Percentiles rank a stretch among this genome's conserved stretches.
Conservation (phyloP, 2,329 filamentous ascomycete species). For the Pestalotiopsis sp. region DNA sequence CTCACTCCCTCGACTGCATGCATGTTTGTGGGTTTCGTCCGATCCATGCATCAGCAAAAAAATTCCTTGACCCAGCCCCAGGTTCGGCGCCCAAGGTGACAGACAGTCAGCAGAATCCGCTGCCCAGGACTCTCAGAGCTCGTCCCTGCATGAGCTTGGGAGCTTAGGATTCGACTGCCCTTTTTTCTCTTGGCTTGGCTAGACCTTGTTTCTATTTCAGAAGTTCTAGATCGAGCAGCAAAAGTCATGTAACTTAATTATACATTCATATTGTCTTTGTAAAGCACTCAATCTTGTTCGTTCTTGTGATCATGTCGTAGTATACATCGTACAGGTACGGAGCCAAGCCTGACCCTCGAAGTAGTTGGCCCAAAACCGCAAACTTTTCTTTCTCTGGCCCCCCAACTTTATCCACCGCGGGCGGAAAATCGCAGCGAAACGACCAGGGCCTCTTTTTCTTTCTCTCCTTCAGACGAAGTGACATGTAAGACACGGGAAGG, state of each 20-base stretch:
- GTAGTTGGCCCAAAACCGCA: background rate
- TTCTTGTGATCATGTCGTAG: background rate
- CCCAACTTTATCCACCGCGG: background rate
- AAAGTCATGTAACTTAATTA: background rate
- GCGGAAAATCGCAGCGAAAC: background rate
- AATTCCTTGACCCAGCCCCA: background rate
- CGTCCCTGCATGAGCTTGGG: slow-evolving; percentile 3
- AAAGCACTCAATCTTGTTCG: background rate
- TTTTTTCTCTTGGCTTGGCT: background rate
- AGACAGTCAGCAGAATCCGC: background rate
- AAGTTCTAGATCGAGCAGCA: background rate
- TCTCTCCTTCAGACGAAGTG: background rate
- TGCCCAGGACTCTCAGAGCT: background rate
- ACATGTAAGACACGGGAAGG: background rate
- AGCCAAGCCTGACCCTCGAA: background rate
- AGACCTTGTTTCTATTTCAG: background rate
- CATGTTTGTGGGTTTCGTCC: slow-evolving; percentile 4
- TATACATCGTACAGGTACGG: background rate
- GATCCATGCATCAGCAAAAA: slow-evolving; percentile 8
- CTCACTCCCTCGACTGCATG: background rate
- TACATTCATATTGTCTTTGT: background rate
- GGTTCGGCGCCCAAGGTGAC: background rate
- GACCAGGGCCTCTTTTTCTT: background rate
- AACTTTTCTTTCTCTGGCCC: background rate
- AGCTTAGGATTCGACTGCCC: background rate